A percentile compares a stretch with the other conserved stretches of the same genome.
phyloP scores from a whole-genome alignment of 2,329 filamentous ascomycete species.

The Peltaster fructicola region DNA sequence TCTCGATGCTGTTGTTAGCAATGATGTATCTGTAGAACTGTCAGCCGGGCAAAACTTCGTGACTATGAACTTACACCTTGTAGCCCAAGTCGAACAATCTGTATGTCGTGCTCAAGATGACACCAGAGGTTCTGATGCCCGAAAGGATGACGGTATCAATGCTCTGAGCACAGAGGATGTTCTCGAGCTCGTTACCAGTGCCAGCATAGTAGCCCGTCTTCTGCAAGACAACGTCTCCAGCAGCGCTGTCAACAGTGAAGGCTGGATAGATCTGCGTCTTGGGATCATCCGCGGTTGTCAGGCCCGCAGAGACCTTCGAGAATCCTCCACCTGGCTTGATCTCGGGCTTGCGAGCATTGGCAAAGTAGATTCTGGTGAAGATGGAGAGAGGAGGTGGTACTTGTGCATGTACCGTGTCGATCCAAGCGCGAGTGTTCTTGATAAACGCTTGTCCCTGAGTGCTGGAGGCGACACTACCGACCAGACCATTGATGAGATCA shows the following conservation, averaged over 20 bases:
- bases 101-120: conserved; percentile 27
- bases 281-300: conserved; percentile 14
- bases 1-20: conserved; percentile 17
- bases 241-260: conserved; percentile 17
- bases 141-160: conserved; percentile 27
- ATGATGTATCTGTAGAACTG: conserved; percentile 12
- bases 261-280: conserved; percentile 18
- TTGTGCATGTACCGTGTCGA: conserved; percentile 22
- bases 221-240: conserved; percentile 21
- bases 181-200: conserved; percentile 23
- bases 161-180: conserved; percentile 22
- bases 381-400: conserved; percentile 20
- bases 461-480: conserved; percentile 18
- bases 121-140: conserved; percentile 25
- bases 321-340: conserved; percentile 21
- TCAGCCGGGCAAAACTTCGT: conserved; percentile 4
- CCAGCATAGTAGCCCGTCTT: conserved; percentile 29
- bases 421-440: conserved; percentile 20
- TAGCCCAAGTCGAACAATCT: conserved; percentile 28
- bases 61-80: conserved; percentile 21
- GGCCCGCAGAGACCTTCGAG: conserved; percentile 9
- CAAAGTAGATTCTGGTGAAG: conserved; percentile 24
- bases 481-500: conserved; percentile 24
- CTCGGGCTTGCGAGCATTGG: conserved; percentile 19
- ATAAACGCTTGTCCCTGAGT: conserved; percentile 20